Base-by-base conservation (phyloP, 768 basidiomycete genomes). In the Mycena epipterygia region DNA sequence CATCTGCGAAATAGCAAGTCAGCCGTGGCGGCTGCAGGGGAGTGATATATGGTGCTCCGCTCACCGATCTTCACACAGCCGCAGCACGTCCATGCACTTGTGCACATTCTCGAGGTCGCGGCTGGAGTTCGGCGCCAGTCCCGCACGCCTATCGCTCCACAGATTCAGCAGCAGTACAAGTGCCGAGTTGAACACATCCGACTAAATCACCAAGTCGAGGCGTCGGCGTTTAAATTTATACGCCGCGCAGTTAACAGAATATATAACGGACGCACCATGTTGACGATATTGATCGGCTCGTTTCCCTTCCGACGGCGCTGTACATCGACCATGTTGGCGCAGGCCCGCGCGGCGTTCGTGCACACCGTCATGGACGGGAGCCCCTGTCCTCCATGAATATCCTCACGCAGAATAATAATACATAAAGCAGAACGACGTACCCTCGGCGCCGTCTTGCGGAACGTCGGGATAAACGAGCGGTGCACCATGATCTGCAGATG, bases 401-500 rank as follows among this genome's bases (percentile, higher is more conserved):
- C n/a, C n/a, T n/a, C n/a, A n/a, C n/a, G n/a, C n/a, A n/a, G n/a
- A n/a, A n/a, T n/a, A n/a, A n/a, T n/a, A 2, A n/a, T 19, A 14
- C 7, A 32, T n/a, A 12, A 44, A 21, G 23, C 21, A 21, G n/a
- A n/a, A n/a, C n/a, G 42, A 32, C 71, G 46, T 14, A 68, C 66
- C 27, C 67, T 59, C 0, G 79, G 73, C 9, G 79, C 76, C 16
- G 73, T 74, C 16, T 81, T 84, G 60, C 89, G 89, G 2, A 89
- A 87, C 1, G 88, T 88, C 0, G 93, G 92, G 61, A 96, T 91
- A 78, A 93, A 95, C 8, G 92, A 92, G 33, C 94, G 85, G 77
- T 96, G 94, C 57, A 94, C 88, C 63, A 89, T 84, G 72, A 95
- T 95, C 76, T 93, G 89, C n/a, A 89, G 80, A 61, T 83, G 76